These are phyloP conservation scores for Alternaria sp. DNA, from an alignment of 2,329 filamentous ascomycete species.

Conservation along the genomic window DNA sequence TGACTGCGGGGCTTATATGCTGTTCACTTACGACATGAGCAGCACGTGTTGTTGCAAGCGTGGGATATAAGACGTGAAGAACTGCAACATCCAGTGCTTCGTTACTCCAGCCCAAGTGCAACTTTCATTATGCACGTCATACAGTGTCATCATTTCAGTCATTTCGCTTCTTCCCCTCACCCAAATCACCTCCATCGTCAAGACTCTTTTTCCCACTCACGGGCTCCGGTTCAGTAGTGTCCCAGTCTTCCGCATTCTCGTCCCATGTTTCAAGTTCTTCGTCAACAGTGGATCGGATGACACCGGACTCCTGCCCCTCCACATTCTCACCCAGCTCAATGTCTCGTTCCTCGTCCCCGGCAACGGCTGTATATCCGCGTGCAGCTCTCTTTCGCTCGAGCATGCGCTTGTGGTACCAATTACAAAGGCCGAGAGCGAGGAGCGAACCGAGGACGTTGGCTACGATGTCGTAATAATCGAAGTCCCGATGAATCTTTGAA, in stretches of 20 bases:
- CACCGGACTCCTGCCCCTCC: slow-evolving; percentile 69
- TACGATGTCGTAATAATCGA: slow-evolving; percentile 85
- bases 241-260: slow-evolving; percentile 79
- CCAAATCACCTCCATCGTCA: slow-evolving; percentile 40
- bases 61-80: neutral
- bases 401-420: slow-evolving; percentile 96
- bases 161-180: slow-evolving; percentile 54
- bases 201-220: slow-evolving; percentile 36
- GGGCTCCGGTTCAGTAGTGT: slow-evolving; percentile 61
- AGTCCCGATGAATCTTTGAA: slow-evolving; percentile 59
- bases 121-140: slow-evolving; percentile 21
- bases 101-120: neutral
- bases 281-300: slow-evolving; percentile 67
- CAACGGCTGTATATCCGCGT: slow-evolving; percentile 75
- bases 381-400: slow-evolving; percentile 82
- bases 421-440: slow-evolving; percentile 75
- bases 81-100: neutral
- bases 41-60: neutral
- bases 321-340: slow-evolving; percentile 77
- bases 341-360: slow-evolving; percentile 68
- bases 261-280: slow-evolving; percentile 94
- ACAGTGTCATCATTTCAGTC: slow-evolving; percentile 44
- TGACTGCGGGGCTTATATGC: neutral
- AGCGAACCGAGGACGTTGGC: slow-evolving; percentile 86
- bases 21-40: neutral